Evolutionary conservation across 2,329 filamentous ascomycete species (phyloP), one percentile per base, ranked within the genome.

Genomic region (Keithomyces neogunnii): DNA sequence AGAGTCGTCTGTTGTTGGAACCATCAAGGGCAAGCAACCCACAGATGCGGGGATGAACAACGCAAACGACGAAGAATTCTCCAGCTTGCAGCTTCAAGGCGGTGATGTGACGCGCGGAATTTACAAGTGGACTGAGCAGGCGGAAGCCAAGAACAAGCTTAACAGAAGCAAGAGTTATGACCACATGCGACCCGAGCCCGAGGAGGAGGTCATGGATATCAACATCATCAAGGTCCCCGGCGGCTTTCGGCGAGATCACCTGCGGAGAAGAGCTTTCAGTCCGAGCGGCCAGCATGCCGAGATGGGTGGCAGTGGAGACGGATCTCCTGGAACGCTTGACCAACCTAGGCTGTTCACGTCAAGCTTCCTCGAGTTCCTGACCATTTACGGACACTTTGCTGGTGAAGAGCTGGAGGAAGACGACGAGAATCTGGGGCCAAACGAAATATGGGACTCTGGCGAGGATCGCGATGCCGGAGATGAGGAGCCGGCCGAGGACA

Each of bases 371-470:
- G 95, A 99, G 66, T 99, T 99, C 62, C 68, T 99, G 48, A 91
- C 89, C 6, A 79, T 99, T 32, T 99, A 96, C 61, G 93, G 93
- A 3, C 93, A 99, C 70, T 99, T 99, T 66, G 93, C 93, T 2
- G 93, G 93, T 69, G 93, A 99, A 69, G 88, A 96, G 64, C 78
- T 99, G 10, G 91, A 96, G 66, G 93, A 99, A 68, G 93, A 97
- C 60, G 93, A 97, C 60, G 92, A 97, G 67, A 88, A 84, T 2
- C 74, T 96, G 11, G 82, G 79, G 4, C 89, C 89, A 2, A 87
- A 95, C 65, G 92, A 96, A 64, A 96, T 96, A 68, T 96, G 96
- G 65, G 86, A 85, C 6, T 91, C 89, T 0, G 88, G 88, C 59
- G 76, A 82, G 28, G 84, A 84, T 53, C 81, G 84, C 48, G 77